A percentile compares a stretch with the other conserved stretches of the same genome.
phyloP scores from a whole-genome alignment of 495 filamentous ascomycete genomes.

The Rusavskia elegans region DNA sequence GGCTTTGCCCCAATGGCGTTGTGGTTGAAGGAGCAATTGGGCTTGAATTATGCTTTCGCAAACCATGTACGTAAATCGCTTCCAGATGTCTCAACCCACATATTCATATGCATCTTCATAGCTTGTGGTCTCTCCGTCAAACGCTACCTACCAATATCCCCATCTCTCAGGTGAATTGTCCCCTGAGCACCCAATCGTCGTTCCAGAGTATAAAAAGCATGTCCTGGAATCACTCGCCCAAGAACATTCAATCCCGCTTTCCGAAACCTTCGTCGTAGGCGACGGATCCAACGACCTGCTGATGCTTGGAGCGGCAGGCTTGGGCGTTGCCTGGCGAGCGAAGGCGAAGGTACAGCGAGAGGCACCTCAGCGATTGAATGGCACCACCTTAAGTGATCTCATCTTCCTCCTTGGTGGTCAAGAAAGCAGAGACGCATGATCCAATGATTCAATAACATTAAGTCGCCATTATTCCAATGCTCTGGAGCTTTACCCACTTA shows the following conservation, averaged over 20 bases:
- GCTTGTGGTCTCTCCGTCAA: slow-evolving; percentile 35
- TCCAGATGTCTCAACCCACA: neutral
- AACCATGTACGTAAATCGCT: slow-evolving; percentile 43
- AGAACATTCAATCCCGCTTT: slow-evolving; percentile 50
- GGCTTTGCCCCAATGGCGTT: slow-evolving; percentile 79
- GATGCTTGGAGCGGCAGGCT: slow-evolving; percentile 78
- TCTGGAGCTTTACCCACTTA: too few species aligned
- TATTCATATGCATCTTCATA: slow-evolving; percentile 8
- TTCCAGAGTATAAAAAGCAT: slow-evolving; percentile 61
- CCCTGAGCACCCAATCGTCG: slow-evolving; percentile 55
- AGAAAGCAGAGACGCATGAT: neutral
- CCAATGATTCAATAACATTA: too few species aligned
- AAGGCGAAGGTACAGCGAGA: slow-evolving; percentile 83
- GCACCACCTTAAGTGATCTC: slow-evolving; percentile 61
- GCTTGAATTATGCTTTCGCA: slow-evolving; percentile 72
- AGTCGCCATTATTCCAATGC: too few species aligned
- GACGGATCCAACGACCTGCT: slow-evolving; percentile 91
- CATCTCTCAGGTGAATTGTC: slow-evolving; percentile 62
- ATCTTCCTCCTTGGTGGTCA: slow-evolving; percentile 58
- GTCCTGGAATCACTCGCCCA: slow-evolving; percentile 63
- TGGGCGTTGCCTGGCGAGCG: slow-evolving; percentile 87
- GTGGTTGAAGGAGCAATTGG: slow-evolving; percentile 66
- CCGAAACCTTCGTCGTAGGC: slow-evolving; percentile 74
- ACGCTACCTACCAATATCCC: slow-evolving; percentile 5
- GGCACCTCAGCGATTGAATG: slow-evolving; percentile 69